Evolutionary conservation across 1,284 basidiomycete genomes (phyloP).

Genomic region (Cutaneotrichosporon sp.): DNA sequence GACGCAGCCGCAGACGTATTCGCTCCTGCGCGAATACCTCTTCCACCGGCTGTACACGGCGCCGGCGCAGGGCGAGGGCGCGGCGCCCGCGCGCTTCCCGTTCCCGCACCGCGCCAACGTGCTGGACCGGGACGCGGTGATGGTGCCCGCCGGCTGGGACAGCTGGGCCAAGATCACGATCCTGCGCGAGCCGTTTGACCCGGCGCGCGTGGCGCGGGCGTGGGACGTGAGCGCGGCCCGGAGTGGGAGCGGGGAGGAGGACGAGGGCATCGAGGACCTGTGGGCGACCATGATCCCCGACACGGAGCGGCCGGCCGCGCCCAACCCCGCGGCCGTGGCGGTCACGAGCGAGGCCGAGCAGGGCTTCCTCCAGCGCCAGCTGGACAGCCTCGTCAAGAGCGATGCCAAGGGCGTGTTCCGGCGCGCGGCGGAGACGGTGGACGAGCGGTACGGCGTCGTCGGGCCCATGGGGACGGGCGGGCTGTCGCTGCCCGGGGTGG

Average conservation of each 20-base stretch:
- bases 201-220: conserved; percentile 73
- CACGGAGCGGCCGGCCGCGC: conserved; percentile 28
- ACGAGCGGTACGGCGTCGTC: conserved; percentile 64
- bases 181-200: conserved; percentile 87
- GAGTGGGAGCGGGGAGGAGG: conserved; percentile 35
- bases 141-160: conserved; percentile 96
- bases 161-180: conserved; percentile 95
- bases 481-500: conserved; percentile 79
- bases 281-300: conserved; percentile 53
- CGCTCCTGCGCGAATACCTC: conserved; percentile 79
- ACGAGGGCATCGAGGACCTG: conserved; percentile 44
- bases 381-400: conserved; percentile 84
- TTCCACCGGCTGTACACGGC: conserved; percentile 78
- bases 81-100: conserved; percentile 68
- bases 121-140: conserved; percentile 85
- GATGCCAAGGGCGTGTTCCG: conserved; percentile 86
- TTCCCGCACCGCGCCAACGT: conserved; percentile 87
- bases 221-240: conserved; percentile 64
- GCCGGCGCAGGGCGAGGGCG: conserved; percentile 32
- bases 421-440: conserved; percentile 59
- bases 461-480: conserved; percentile 83
- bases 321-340: conserved; percentile 22
- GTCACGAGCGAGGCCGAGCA: conserved; percentile 66
- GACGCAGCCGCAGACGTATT: conserved; percentile 70
- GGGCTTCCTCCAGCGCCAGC: conserved; percentile 80